A percentile compares a stretch with the other conserved stretches of the same genome.
These are phyloP conservation scores for Aspergillus ostianus DNA, from an alignment of 495 filamentous ascomycete species.

Conservation along the genomic window DNA sequence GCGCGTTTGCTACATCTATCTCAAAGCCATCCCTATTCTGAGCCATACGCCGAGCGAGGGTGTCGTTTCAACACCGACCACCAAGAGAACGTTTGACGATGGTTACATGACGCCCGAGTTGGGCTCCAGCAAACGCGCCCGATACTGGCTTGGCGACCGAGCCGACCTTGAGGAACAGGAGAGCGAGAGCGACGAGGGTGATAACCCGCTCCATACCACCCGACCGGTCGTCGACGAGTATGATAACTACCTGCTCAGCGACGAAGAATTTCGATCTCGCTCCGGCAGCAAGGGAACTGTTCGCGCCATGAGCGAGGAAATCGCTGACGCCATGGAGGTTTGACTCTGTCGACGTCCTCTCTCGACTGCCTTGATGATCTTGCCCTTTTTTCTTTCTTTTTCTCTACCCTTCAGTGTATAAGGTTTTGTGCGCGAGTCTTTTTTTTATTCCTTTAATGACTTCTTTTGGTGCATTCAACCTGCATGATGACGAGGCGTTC, in stretches of 20 bases:
- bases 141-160: slow-evolving; percentile 77
- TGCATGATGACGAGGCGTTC: slow-evolving; percentile 21
- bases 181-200: slow-evolving; percentile 48
- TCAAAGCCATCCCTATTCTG: slow-evolving; percentile 80
- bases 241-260: slow-evolving; percentile 44
- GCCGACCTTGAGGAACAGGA: slow-evolving; percentile 31
- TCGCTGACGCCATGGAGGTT: slow-evolving; percentile 68
- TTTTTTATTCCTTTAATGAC: neutral
- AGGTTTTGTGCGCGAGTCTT: slow-evolving; percentile 2
- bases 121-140: slow-evolving; percentile 71
- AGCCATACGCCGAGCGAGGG: slow-evolving; percentile 59
- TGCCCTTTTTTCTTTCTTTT: slow-evolving; percentile 12
- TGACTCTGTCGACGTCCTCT: slow-evolving; percentile 22
- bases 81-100: slow-evolving; percentile 50
- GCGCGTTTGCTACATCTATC: slow-evolving; percentile 91
- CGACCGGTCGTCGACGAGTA: slow-evolving; percentile 35
- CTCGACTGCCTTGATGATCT: slow-evolving; percentile 2
- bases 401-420: slow-evolving; percentile 2
- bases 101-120: slow-evolving; percentile 46
- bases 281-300: slow-evolving; percentile 49
- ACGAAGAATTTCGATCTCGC: slow-evolving; percentile 42
- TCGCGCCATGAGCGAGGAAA: slow-evolving; percentile 71
- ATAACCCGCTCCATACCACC: slow-evolving; percentile 25
- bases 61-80: slow-evolving; percentile 36
- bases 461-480: slow-evolving; percentile 21